These are phyloP conservation scores for Avena eriantha DNA, from an alignment of 176 grass and related monocot species.

Conservation along the genomic window DNA sequence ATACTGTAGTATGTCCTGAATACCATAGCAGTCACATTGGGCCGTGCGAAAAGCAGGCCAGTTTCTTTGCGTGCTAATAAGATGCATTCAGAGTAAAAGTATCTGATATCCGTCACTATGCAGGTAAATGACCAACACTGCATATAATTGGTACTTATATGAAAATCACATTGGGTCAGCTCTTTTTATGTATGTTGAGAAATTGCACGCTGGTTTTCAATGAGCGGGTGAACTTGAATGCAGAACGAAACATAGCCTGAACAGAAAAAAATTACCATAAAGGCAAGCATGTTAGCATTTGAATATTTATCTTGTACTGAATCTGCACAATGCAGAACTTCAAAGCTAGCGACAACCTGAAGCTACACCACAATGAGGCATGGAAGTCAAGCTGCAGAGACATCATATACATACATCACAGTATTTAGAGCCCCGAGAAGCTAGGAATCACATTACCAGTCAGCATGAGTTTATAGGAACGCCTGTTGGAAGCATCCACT, in stretches of 20 bases:
- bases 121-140: not conserved
- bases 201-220: not conserved
- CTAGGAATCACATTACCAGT: slow-evolving; percentile 27
- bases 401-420: not conserved
- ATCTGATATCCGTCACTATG: not conserved
- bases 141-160: not conserved
- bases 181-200: not conserved
- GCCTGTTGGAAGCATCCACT: slow-evolving; percentile 28
- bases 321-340: not conserved
- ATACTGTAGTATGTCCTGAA: not conserved
- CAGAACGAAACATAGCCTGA: not conserved
- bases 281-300: not conserved
- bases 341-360: not conserved
- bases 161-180: too few species aligned
- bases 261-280: not conserved
- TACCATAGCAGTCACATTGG: not conserved
- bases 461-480: slow-evolving; percentile 48
- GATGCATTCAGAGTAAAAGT: not conserved
- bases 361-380: not conserved
- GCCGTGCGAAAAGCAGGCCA: not conserved
- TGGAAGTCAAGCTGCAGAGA: not conserved
- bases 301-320: not conserved
- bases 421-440: not conserved
- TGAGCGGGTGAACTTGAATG: not conserved
- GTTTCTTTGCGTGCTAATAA: not conserved